Evolutionary conservation across 2,329 filamentous ascomycete species (phyloP), one percentile per base, ranked within the genome.

Genomic region (Exophiala sp.): DNA sequence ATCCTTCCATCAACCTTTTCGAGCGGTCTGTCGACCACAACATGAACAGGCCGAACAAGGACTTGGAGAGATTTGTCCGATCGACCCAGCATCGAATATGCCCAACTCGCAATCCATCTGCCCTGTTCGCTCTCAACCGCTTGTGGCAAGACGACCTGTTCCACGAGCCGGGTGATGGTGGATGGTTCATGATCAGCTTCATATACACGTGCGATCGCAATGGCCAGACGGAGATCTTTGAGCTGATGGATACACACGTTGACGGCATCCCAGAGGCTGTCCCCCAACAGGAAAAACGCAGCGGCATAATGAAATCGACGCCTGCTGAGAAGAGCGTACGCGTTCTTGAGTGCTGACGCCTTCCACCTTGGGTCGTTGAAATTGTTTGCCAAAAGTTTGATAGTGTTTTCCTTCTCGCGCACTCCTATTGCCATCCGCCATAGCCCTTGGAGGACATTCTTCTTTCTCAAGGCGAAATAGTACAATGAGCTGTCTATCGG

Each of bases 361-460:
- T 83, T 88, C 89, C 94, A 97, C 62, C 89, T 87, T 0, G 85
- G 80, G 58, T 96, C 88, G 3, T 83, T 79, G 69, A 99, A 99
- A 68, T 97, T 91, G 65, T 96, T 95, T n/a, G 86, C 81, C 18
- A 99, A 76, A 29, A 99, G 78, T 57, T 82, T 84, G 55, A 86
- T 82, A 0, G 94, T 99, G 0, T 87, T 84, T 2, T 71, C 76
- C 70, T 97, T 94, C 69, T 99, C 95, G 54, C 81, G 83, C 64
- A 95, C 87, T 86, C 94, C 94, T 38, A 78, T 84, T 5, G 94
- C 91, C 82, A 97, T 96, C 14, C 95, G 84, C 94, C 94, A 99
- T 0, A 99, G 77, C 0, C 91, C 91, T 61, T 95, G 83, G 1
- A 99, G 80, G 0, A 97, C 87, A 2, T 87, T 80, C 70, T 99